Base-by-base conservation (phyloP, 495 filamentous ascomycete species). In the Podospora tetraspora region DNA sequence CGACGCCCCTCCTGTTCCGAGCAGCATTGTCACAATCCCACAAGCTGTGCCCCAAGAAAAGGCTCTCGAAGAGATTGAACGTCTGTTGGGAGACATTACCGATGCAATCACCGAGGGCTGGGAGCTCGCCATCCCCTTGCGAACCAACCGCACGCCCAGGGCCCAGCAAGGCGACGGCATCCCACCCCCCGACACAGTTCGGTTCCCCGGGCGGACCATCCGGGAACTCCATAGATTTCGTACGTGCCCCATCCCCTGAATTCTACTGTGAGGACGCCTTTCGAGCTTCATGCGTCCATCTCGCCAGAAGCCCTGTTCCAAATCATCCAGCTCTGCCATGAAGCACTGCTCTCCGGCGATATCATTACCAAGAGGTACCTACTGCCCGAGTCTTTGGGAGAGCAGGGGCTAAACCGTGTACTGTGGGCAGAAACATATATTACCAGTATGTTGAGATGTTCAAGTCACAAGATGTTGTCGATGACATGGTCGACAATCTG, bases 361-460 rank as follows among this genome's bases (percentile, higher is more conserved):
- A 71, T 90, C n/a, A 85, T 92, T 58, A 93, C 91, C 0, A 96
- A 94, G 79, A 88, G 93, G 93, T 94, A 59, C 34, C 70, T 94
- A 59, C 34, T 71, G 66, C 4, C 13, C n/a, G 66, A 22, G 9
- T 5, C n/a, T 1, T 22, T 1, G 3, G 25, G 22, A 19, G 11
- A 11, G n/a, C 16, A 21, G 22, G 30, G 57, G 62, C 3, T 61
- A 37, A 9, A 19, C 10, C n/a, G 37, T 19, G n/a, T 6, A n/a
- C 43, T 52, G 16, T 52, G 16, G 19, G 3, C 66, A 96, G 95
- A 72, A 93, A 95, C 68, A 91, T 99, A 16, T 99, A 92, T 78
- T 99, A 99, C 75, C 89, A 90, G 66, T 87, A 97, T 71, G 89
- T 91, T 0, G 84, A 86, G 57, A 84, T 95, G 1, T 99, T 97